Conservation (phyloP, 345 rosid species). For the Diplotaxis tenuifolia region DNA sequence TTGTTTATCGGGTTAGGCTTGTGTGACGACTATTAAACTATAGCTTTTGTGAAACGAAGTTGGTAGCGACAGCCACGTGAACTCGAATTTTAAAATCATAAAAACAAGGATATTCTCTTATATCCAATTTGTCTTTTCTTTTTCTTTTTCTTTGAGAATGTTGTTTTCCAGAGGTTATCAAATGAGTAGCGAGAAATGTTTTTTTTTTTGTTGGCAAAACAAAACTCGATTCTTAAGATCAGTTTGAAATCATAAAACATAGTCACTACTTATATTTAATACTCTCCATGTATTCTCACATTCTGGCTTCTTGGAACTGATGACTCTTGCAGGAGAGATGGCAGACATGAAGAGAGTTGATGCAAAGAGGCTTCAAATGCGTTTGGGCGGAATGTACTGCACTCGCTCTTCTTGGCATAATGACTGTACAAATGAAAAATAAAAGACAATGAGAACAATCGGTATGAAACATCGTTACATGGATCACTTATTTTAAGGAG, state of each 20-base stretch:
- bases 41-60: background rate
- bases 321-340: slow-evolving; percentile 4
- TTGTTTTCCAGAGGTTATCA: background rate
- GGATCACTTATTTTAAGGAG: background rate
- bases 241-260: slow-evolving; percentile 6
- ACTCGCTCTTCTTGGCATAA: slow-evolving; percentile 74
- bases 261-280: background rate
- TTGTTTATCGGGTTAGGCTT: slow-evolving; percentile 30
- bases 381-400: slow-evolving; percentile 75
- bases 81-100: slow-evolving; percentile 16
- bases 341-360: slow-evolving; percentile 4
- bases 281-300: background rate
- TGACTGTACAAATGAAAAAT: slow-evolving; percentile 34
- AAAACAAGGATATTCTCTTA: background rate
- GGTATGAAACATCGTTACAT: background rate
- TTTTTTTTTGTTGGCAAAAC: background rate
- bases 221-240: background rate
- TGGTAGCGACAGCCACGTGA: slow-evolving; percentile 36
- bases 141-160: background rate
- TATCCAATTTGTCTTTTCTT: background rate
- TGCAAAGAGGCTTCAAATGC: slow-evolving; percentile 34
- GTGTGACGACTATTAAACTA: slow-evolving; percentile 17
- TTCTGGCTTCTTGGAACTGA: background rate
- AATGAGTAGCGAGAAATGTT: background rate
- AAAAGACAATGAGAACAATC: background rate